A percentile compares a stretch with the other conserved stretches of the same genome.
Conservation (phyloP, 1,284 basidiomycete species). For the Exobasidium rhododendri region DNA sequence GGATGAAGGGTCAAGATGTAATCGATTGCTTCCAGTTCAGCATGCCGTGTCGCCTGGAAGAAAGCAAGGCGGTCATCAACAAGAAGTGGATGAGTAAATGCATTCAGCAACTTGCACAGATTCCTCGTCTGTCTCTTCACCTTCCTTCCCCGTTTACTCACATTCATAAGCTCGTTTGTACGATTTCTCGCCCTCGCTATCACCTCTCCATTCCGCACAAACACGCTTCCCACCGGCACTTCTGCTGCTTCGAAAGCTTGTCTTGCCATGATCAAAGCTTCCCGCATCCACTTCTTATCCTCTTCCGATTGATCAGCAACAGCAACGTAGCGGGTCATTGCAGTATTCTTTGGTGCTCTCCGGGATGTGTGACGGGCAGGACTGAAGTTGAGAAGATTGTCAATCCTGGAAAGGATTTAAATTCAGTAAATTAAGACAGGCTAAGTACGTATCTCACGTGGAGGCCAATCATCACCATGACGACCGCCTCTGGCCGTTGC, state of each 20-base stretch:
- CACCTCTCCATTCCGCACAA: constrained; percentile 70
- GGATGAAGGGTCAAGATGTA: constrained; percentile 63
- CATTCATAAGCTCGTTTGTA: constrained; percentile 75
- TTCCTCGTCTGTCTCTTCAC: background rate
- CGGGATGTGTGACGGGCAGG: too few relatives aligned
- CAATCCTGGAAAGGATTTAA: too few relatives aligned
- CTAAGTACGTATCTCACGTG: too few relatives aligned
- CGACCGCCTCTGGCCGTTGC: too few relatives aligned
- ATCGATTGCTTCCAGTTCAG: constrained; percentile 95
- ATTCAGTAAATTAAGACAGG: too few relatives aligned
- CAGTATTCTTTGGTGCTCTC: background rate
- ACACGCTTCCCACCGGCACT: constrained; percentile 95
- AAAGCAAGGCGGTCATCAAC: background rate
- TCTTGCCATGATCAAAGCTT: constrained; percentile 50
- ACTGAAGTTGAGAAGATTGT: too few relatives aligned
- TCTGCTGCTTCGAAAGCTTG: constrained; percentile 82
- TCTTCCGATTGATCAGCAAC: constrained; percentile 37
- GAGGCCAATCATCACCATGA: too few relatives aligned
- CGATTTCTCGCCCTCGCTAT: constrained; percentile 87
- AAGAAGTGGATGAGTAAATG: background rate
- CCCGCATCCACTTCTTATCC: constrained; percentile 50
- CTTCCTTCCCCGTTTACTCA: constrained; percentile 48
- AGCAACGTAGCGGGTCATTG: constrained; percentile 30
- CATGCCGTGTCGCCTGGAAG: constrained; percentile 84
- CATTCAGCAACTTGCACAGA: background rate